phyloP scores from a whole-genome alignment of 2,329 filamentous ascomycete species.

The Aspergillus novoparasiticus region DNA sequence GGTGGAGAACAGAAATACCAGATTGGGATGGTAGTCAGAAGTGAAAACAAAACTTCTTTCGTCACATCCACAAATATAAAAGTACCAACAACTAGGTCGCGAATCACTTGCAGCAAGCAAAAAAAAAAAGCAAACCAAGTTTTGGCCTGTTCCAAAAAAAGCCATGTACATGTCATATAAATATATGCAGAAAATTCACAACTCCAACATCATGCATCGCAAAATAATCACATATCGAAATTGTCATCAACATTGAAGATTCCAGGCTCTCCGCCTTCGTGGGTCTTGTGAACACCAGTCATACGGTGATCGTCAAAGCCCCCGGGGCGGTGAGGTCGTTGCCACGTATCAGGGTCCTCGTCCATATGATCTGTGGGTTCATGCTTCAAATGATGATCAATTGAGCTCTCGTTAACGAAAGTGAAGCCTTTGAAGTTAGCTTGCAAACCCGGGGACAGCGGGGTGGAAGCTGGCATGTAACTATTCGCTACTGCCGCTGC shows the following conservation, averaged over 20 bases:
- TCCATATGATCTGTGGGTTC: constrained; percentile 44
- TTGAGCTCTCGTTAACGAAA: constrained; percentile 95
- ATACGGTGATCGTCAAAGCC: constrained; percentile 44
- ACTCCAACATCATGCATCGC: constrained; percentile 42
- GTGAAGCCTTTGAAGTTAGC: constrained; percentile 99
- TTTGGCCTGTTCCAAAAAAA: constrained; percentile 24
- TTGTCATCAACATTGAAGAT: constrained; percentile 49
- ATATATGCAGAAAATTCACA: constrained; percentile 36
- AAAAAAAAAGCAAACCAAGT: constrained; percentile 18
- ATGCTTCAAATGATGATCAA: constrained; percentile 63
- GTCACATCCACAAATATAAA: constrained; percentile 4
- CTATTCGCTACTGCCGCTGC: constrained; percentile 84
- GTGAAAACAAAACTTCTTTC: background rate
- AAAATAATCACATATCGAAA: constrained; percentile 49
- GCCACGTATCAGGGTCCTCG: constrained; percentile 41
- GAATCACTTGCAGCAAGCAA: constrained; percentile 3
- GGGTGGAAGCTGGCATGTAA: constrained; percentile 81
- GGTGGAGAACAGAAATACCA: background rate
- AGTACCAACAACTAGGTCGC: constrained; percentile 9
- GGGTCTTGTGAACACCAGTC: constrained; percentile 46
- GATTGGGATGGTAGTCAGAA: background rate
- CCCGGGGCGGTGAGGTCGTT: constrained; percentile 34
- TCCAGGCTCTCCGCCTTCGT: constrained; percentile 40
- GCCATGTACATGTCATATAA: constrained; percentile 34
- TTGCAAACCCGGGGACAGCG: constrained; percentile 91